These are phyloP conservation scores for Elymus sibiricus DNA, from an alignment of 176 grass and related monocot genomes.

Conservation along the genomic window DNA sequence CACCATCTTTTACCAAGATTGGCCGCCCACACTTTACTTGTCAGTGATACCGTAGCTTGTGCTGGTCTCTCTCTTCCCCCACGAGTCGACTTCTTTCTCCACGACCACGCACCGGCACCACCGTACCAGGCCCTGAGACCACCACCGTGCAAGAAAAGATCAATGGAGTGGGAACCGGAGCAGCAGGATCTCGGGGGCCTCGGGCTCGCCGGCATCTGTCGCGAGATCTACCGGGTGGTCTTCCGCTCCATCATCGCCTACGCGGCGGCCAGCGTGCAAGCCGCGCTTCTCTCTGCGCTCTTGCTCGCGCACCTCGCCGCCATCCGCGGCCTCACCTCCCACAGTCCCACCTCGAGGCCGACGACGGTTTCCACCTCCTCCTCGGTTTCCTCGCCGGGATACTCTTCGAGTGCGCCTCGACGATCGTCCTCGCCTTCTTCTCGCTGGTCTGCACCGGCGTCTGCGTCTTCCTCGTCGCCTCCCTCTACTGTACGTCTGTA, in stretches of 20 bases:
- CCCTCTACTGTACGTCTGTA: background rate
- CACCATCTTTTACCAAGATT: no score
- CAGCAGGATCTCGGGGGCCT: background rate
- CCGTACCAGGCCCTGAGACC: no score
- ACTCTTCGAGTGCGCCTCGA: background rate
- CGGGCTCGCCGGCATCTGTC: background rate
- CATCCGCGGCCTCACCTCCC: background rate
- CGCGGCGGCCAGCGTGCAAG: background rate
- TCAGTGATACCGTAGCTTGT: no score
- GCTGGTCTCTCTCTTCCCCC: no score
- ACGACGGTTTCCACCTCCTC: background rate
- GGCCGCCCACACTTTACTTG: no score
- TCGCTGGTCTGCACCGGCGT: background rate
- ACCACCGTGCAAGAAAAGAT: background rate
- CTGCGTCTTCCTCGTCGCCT: background rate
- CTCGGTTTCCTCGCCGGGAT: background rate
- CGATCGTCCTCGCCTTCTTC: background rate
- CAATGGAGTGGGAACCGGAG: background rate
- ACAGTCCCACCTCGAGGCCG: background rate
- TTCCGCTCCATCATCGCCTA: background rate
- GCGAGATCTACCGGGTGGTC: background rate
- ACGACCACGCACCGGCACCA: no score
- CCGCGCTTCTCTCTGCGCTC: background rate
- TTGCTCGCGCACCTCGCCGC: background rate
- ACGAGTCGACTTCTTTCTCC: no score